A percentile compares a stretch with the other conserved stretches of the same genome.
These are phyloP conservation scores for Coleophoma cylindrospora DNA, from an alignment of 2,329 filamentous ascomycete genomes.

Conservation along the genomic window DNA sequence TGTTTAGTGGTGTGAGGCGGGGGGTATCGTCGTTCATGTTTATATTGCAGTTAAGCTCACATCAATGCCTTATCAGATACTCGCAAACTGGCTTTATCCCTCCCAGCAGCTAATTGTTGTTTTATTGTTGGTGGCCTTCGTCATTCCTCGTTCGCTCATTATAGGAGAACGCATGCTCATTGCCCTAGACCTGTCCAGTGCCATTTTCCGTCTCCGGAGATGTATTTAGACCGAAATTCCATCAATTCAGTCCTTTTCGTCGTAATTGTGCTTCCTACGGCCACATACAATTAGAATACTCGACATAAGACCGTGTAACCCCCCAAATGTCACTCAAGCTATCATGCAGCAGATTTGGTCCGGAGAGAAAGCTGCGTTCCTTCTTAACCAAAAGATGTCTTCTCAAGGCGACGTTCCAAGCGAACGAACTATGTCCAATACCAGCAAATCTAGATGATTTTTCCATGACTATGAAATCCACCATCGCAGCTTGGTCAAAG, in stretches of 20 bases:
- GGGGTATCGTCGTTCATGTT: background rate
- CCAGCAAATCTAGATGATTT: constrained; percentile 35
- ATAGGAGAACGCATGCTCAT: no score
- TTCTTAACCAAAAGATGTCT: constrained; percentile 15
- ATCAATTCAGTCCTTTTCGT: background rate
- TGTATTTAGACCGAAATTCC: background rate
- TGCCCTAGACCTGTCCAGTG: no score
- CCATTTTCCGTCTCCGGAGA: no score
- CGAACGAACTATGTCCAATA: constrained; percentile 36
- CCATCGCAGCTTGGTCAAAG: constrained; percentile 39
- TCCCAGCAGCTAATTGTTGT: no score
- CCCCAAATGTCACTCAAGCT: background rate
- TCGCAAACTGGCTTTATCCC: no score
- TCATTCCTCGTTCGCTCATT: no score
- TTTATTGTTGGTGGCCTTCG: no score
- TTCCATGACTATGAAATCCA: constrained; percentile 42
- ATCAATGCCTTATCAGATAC: no score
- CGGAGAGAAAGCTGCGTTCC: background rate
- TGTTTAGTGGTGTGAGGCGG: background rate
- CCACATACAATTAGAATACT: background rate
- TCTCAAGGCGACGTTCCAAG: constrained; percentile 38
- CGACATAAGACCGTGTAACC: background rate
- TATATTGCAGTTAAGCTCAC: no score
- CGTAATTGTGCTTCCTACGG: background rate
- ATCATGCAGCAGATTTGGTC: background rate